Percentiles rank a stretch among this genome's conserved stretches.
phyloP scores from a whole-genome alignment of 2,329 filamentous ascomycete genomes.

The Colletotrichum musicola region DNA sequence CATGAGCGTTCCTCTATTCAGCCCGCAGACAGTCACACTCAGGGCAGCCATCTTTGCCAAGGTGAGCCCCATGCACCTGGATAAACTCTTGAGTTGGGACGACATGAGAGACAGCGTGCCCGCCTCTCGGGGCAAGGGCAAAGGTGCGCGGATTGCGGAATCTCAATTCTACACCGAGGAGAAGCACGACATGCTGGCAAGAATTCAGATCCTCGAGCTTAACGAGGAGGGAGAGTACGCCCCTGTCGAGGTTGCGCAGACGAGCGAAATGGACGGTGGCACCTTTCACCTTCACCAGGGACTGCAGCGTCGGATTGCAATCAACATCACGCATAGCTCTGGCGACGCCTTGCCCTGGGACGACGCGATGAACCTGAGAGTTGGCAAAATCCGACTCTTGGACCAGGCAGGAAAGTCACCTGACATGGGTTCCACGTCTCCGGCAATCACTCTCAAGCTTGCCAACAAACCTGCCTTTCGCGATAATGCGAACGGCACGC shows the following conservation, averaged over 20 bases:
- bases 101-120: conserved; percentile 89
- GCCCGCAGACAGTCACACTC: conserved; percentile 79
- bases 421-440: conserved; percentile 78
- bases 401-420: conserved; percentile 88
- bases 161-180: conserved; percentile 94
- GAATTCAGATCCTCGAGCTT: conserved; percentile 90
- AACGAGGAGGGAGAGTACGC: conserved; percentile 91
- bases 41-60: conserved; percentile 92
- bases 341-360: conserved; percentile 91
- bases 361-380: conserved; percentile 80
- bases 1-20: conserved; percentile 90
- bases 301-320: conserved; percentile 86
- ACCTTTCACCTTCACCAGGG: conserved; percentile 97
- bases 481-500: conserved; percentile 90
- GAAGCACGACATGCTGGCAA: conserved; percentile 90
- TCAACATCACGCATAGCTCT: conserved; percentile 92
- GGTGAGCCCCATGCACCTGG: conserved; percentile 92
- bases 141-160: conserved; percentile 79
- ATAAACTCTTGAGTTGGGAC: conserved; percentile 98
- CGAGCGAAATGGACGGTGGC: conserved; percentile 84
- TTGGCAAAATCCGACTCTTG: conserved; percentile 85
- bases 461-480: conserved; percentile 83
- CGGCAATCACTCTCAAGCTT: conserved; percentile 82
- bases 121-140: conserved; percentile 68
- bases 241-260: conserved; percentile 93